Conservation (phyloP, 768 basidiomycete genomes). For the Leccinum disarticulatum region DNA sequence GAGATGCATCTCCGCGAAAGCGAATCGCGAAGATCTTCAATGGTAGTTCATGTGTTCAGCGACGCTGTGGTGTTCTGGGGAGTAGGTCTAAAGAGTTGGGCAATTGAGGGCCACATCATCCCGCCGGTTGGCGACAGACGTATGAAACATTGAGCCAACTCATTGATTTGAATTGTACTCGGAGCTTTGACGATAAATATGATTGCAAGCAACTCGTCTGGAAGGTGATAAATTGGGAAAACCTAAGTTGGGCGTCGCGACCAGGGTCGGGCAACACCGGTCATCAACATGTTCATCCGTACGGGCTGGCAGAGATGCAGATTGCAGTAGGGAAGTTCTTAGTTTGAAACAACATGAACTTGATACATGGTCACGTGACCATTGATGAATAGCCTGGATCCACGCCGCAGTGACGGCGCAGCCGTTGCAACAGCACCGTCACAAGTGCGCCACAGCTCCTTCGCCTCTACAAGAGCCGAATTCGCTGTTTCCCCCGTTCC, state of each 20-base stretch:
- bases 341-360: no score
- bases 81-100: background rate
- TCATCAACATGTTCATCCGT: no score
- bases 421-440: background rate
- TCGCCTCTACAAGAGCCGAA: no score
- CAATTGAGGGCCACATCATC: background rate
- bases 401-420: background rate
- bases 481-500: background rate
- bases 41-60: background rate
- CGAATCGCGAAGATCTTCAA: background rate
- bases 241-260: background rate
- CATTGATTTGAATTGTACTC: background rate
- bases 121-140: background rate
- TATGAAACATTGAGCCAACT: background rate
- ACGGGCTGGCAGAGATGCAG: no score
- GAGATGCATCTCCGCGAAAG: no score
- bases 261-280: no score
- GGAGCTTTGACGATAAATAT: background rate
- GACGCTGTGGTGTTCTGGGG: background rate
- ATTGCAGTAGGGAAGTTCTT: no score
- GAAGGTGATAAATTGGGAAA: background rate
- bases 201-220: background rate
- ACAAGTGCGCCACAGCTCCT: background rate
- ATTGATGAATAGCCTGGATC: no score
- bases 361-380: no score